phyloP scores from a whole-genome alignment of 164 flowering plant species.

The Malania oleifera region DNA sequence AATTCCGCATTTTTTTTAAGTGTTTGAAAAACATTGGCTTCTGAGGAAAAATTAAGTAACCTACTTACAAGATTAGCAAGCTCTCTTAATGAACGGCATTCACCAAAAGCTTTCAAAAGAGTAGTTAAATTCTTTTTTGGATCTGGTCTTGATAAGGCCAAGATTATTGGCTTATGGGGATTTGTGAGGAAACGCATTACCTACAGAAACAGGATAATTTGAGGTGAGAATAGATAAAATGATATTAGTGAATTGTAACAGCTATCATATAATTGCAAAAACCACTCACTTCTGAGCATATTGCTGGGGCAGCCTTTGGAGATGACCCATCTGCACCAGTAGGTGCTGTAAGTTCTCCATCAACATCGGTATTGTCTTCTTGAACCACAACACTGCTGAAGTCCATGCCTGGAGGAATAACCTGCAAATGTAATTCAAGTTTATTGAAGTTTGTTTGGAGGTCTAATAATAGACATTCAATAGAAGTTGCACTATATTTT shows the following conservation, averaged over 20 bases:
- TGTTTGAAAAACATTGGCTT: not conserved
- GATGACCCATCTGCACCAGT: constrained; percentile 59
- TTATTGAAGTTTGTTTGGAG: not conserved
- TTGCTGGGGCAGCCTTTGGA: constrained; percentile 70
- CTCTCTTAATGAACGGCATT: constrained; percentile 79
- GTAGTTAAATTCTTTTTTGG: constrained; percentile 94
- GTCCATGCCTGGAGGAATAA: constrained; percentile 99
- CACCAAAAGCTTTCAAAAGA: constrained; percentile 91
- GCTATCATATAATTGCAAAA: not conserved
- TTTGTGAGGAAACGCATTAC: constrained; percentile 88
- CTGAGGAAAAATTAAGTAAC: not conserved
- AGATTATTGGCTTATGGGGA: constrained; percentile 94
- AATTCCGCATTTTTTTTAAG: constrained; percentile 6
- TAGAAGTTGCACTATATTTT: too few species aligned
- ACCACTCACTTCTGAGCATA: constrained; percentile 79
- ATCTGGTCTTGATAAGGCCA: constrained; percentile 92
- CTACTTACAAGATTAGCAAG: constrained; percentile 87
- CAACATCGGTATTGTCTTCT: constrained; percentile 63
- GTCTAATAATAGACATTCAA: too few species aligned
- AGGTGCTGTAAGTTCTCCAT: constrained; percentile 68
- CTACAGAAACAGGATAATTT: constrained; percentile 26
- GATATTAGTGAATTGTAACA: too few species aligned
- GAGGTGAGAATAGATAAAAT: not conserved
- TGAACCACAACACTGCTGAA: constrained; percentile 74
- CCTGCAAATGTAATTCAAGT: constrained; percentile 33